Evolutionary conservation across 2,329 filamentous ascomycete genomes (phyloP).

Genomic region (Alternaria infectoria): DNA sequence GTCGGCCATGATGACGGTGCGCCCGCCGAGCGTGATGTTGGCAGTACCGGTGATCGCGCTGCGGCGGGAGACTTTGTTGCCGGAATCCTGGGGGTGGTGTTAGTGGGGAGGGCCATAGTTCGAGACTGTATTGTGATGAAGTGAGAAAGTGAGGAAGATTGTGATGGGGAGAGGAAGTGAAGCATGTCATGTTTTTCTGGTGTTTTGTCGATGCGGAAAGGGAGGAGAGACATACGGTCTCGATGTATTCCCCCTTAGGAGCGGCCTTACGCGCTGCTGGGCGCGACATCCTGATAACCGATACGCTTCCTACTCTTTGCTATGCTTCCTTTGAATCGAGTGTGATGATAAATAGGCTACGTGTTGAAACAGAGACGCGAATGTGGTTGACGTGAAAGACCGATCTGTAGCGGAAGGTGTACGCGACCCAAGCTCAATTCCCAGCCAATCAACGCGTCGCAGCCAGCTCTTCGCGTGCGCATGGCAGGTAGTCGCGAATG

Average conservation of each 20-base stretch:
- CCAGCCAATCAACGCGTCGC: slow-evolving; percentile 4
- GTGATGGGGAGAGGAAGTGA: no score
- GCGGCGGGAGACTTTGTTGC: slow-evolving; percentile 96
- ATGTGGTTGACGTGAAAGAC: not conserved
- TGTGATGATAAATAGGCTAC: not conserved
- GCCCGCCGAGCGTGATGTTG: slow-evolving; percentile 96
- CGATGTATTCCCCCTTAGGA: slow-evolving; percentile 91
- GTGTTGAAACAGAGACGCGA: not conserved
- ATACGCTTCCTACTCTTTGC: not conserved
- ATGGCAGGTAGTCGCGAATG: not conserved
- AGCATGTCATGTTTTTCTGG: not conserved
- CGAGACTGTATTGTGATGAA: no score
- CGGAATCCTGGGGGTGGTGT: slow-evolving; percentile 73
- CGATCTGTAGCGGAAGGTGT: slow-evolving; percentile 1
- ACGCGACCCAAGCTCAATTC: slow-evolving; percentile 3
- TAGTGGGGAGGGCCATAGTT: not conserved
- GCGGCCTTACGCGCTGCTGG: slow-evolving; percentile 61
- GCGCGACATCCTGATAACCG: slow-evolving; percentile 47
- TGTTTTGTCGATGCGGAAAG: not conserved
- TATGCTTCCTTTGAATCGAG: not conserved
- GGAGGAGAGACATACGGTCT: slow-evolving; percentile 72
- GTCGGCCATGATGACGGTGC: slow-evolving; percentile 91
- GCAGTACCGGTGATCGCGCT: slow-evolving; percentile 92
- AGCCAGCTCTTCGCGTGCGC: not conserved
- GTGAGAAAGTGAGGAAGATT: no score